These are phyloP conservation scores for Colletotrichum orbiculare DNA, from an alignment of 2,329 filamentous ascomycete species.

Conservation along the genomic window DNA sequence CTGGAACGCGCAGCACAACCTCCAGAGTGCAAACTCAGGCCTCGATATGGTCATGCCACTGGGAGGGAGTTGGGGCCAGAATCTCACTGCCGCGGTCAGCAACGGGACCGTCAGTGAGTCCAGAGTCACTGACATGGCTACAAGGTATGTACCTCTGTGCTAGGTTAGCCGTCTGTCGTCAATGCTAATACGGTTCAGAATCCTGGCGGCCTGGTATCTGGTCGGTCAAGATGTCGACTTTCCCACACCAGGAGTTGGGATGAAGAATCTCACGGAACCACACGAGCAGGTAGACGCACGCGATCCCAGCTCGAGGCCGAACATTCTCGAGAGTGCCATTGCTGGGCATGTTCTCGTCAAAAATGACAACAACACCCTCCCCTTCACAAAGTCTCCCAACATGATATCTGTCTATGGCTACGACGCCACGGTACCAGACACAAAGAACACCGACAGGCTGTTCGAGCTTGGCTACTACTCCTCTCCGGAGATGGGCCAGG, in stretches of 20 bases:
- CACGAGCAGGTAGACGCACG: slow-evolving; percentile 62
- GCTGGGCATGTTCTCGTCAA: slow-evolving; percentile 82
- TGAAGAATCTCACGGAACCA: slow-evolving; percentile 69
- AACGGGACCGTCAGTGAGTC: slow-evolving; percentile 68
- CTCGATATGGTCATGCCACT: slow-evolving; percentile 78
- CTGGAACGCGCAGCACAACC: slow-evolving; percentile 75
- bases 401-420: slow-evolving; percentile 70
- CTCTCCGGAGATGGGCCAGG: slow-evolving; percentile 57
- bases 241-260: slow-evolving; percentile 59
- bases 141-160: slow-evolving; percentile 40
- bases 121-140: slow-evolving; percentile 71
- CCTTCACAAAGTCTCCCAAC: slow-evolving; percentile 65
- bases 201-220: slow-evolving; percentile 71
- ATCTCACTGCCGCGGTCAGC: slow-evolving; percentile 67
- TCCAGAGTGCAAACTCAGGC: slow-evolving; percentile 71
- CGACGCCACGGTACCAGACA: slow-evolving; percentile 66
- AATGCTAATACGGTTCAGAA: slow-evolving; percentile 58
- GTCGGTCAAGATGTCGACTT: slow-evolving; percentile 62
- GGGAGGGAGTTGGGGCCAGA: slow-evolving; percentile 56
- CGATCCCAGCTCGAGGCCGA: slow-evolving; percentile 54
- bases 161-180: too few relatives aligned
- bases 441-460: slow-evolving; percentile 58
- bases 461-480: slow-evolving; percentile 61
- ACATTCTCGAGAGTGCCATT: slow-evolving; percentile 64
- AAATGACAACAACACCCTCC: slow-evolving; percentile 72